Conservation (phyloP, 805 yeast genomes). For the Yamadazyma endophytica region DNA sequence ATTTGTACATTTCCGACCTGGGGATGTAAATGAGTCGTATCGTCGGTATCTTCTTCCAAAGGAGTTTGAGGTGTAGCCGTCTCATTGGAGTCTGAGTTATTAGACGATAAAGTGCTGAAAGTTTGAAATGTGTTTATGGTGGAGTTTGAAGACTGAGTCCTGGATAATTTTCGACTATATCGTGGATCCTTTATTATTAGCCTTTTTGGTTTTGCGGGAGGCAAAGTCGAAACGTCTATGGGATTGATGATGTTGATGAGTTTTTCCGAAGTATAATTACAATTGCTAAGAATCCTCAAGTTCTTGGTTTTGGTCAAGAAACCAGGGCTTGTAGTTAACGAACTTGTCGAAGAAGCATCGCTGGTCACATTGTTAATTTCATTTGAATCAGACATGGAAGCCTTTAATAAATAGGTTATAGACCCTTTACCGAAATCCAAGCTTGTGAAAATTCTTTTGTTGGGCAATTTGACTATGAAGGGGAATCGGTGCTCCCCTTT, state of each 20-base stretch:
- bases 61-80: not conserved
- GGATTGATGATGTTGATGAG: constrained; percentile 64
- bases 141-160: constrained; percentile 33
- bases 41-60: not conserved
- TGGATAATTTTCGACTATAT: constrained; percentile 18
- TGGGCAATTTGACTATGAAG: constrained; percentile 77
- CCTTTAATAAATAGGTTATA: constrained; percentile 60
- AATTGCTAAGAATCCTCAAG: constrained; percentile 20
- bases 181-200: constrained; percentile 58
- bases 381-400: constrained; percentile 32
- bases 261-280: constrained; percentile 49
- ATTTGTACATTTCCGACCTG: constrained; percentile 1
- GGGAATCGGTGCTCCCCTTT: constrained; percentile 89
- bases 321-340: constrained; percentile 7
- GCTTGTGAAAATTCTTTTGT: constrained; percentile 65
- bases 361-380: constrained; percentile 13
- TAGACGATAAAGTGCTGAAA: constrained; percentile 25
- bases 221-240: constrained; percentile 63
- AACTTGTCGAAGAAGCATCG: constrained; percentile 1
- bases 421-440: constrained; percentile 85
- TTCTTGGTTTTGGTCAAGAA: constrained; percentile 19
- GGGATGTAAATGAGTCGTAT: not conserved
- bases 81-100: constrained; percentile 21
- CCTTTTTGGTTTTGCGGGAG: constrained; percentile 63
- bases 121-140: constrained; percentile 29